Conservation (phyloP, 2,329 filamentous ascomycete species). For the Metarhizium sp. region DNA sequence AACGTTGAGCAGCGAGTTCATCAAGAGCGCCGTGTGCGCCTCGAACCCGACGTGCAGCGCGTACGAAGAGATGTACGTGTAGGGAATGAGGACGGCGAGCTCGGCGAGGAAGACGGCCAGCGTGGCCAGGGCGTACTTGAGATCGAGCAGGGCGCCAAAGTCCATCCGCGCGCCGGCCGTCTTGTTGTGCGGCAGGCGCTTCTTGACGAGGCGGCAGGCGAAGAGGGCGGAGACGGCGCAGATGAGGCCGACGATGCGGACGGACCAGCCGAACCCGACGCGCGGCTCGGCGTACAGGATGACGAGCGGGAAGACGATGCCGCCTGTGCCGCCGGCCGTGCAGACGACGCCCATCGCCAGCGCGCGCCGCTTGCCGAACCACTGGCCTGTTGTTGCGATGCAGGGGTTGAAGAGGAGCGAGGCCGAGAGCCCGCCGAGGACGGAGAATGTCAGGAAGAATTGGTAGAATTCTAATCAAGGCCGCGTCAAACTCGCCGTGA, state of each 20-base stretch:
- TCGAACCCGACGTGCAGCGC: conserved; percentile 45
- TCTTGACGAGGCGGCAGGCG: conserved; percentile 19
- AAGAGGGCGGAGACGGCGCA: conserved; percentile 15
- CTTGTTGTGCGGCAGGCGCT: conserved; percentile 40
- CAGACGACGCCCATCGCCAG: conserved; percentile 61
- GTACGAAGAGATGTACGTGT: conserved; percentile 61
- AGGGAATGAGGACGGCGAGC: conserved; percentile 54
- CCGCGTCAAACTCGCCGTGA: not conserved
- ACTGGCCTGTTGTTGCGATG: conserved; percentile 58
- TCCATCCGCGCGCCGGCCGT: conserved; percentile 35
- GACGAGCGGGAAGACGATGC: conserved; percentile 37
- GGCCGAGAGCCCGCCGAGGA: conserved; percentile 56
- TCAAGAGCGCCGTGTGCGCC: conserved; percentile 10
- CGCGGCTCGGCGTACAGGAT: conserved; percentile 13
- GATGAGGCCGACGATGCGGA: conserved; percentile 20
- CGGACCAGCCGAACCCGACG: conserved; percentile 23
- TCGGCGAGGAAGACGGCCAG: conserved; percentile 48
- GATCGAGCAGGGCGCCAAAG: conserved; percentile 39
- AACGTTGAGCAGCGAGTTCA: not conserved
- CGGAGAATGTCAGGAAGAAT: conserved; percentile 59
- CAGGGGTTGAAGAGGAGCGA: conserved; percentile 63
- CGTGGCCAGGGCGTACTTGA: conserved; percentile 41
- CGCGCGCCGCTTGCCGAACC: conserved; percentile 54
- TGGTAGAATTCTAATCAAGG: conserved; percentile 49
- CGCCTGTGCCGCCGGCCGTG: conserved; percentile 52